phyloP scores from a whole-genome alignment of 148 eudicot species.

The Vaccinium corymbosum region DNA sequence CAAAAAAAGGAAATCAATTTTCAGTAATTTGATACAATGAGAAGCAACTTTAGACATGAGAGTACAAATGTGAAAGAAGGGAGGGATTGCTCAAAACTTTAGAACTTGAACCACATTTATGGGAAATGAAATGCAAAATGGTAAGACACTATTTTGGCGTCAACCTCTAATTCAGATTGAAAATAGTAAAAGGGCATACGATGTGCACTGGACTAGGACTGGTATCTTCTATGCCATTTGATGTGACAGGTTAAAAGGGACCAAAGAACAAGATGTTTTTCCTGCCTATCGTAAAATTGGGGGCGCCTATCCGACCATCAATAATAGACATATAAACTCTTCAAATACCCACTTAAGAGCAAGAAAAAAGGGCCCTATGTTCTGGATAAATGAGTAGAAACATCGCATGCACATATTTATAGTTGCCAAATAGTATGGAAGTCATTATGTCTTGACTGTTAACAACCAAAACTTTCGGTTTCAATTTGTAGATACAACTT shows the following conservation, averaged over 20 bases:
- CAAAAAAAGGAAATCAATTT: background rate
- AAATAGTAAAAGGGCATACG: background rate
- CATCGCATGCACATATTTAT: background rate
- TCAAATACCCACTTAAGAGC: background rate
- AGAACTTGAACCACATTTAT: background rate
- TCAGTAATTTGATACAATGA: background rate
- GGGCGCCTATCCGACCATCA: background rate
- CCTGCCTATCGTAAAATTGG: background rate
- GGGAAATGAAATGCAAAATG: background rate
- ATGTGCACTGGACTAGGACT: background rate
- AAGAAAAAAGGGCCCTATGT: background rate
- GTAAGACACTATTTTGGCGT: background rate
- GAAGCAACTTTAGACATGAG: slow-evolving; percentile 4
- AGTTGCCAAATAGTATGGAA: background rate
- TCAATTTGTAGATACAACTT: background rate
- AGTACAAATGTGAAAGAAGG: background rate
- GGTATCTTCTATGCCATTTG: background rate
- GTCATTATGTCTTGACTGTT: background rate
- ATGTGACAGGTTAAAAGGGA: background rate
- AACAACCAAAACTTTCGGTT: background rate
- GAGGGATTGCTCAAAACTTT: background rate
- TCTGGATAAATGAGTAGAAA: background rate
- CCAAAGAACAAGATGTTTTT: background rate
- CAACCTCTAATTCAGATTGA: background rate
- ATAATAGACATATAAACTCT: slow-evolving; percentile 1